Conservation (phyloP, 2,329 filamentous ascomycete species). For the Penicillium sp. region DNA sequence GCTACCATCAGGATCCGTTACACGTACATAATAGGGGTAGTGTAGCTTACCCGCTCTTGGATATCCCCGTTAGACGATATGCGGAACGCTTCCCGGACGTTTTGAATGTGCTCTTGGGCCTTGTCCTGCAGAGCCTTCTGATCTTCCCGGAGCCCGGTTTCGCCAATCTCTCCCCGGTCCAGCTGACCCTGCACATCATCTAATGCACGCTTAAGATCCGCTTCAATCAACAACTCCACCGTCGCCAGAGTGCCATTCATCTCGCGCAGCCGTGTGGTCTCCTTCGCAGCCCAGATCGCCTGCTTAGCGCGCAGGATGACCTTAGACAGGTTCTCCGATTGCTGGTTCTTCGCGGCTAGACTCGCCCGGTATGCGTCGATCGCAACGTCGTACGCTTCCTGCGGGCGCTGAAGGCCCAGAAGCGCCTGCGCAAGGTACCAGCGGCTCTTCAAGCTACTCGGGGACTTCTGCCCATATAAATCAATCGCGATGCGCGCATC, state of each 20-base stretch:
- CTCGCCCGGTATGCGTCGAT: conserved; percentile 75
- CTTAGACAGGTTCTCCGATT: conserved; percentile 71
- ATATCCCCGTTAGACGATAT: conserved; percentile 48
- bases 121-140: conserved; percentile 62
- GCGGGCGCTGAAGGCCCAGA: conserved; percentile 71
- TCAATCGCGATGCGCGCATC: conserved; percentile 79
- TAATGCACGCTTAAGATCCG: conserved; percentile 45
- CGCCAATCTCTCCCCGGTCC: conserved; percentile 51
- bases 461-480: conserved; percentile 57
- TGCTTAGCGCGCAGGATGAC: conserved; percentile 83
- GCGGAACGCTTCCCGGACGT: conserved; percentile 50
- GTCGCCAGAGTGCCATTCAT: conserved; percentile 48
- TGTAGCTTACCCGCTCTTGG: conserved; percentile 46
- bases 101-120: conserved; percentile 52
- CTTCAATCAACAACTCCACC: conserved; percentile 47
- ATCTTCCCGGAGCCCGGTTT: conserved; percentile 72
- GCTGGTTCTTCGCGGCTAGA: conserved; percentile 65
- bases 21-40: neutral
- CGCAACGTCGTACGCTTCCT: conserved; percentile 74
- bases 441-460: conserved; percentile 76
- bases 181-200: conserved; percentile 40
- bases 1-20: conserved; percentile 17
- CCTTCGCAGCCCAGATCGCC: conserved; percentile 78
- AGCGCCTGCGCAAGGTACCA: conserved; percentile 86
- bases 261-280: conserved; percentile 56